These are phyloP conservation scores for Leptodermis oblonga DNA, from an alignment of 257 asterid species.

Conservation along the genomic window DNA sequence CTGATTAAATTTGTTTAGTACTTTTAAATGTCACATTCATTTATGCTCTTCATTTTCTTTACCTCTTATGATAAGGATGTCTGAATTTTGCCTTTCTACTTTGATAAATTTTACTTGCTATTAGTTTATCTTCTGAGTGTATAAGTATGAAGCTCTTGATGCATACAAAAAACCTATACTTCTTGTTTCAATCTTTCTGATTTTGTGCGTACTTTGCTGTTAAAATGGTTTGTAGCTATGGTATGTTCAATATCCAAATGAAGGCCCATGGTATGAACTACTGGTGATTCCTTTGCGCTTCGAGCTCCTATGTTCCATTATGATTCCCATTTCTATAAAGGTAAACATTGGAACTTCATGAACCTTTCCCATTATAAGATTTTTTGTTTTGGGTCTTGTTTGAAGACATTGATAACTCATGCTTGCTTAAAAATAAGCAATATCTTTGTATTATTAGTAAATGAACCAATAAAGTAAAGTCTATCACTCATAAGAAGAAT, in stretches of 20 bases:
- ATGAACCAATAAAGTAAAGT: background rate
- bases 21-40: background rate
- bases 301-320: conserved; percentile 98
- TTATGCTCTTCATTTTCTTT: background rate
- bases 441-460: background rate
- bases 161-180: background rate
- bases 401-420: background rate
- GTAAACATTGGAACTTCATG: conserved; percentile 32
- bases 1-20: background rate
- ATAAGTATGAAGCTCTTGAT: background rate
- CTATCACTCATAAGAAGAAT: background rate
- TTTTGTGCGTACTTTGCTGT: conserved; percentile 19
- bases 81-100: background rate
- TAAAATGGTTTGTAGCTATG: conserved; percentile 65
- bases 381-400: background rate
- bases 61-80: background rate
- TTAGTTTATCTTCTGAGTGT: background rate
- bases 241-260: conserved; percentile 89
- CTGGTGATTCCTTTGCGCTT: conserved; percentile 95
- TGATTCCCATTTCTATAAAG: conserved; percentile 99
- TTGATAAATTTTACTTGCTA: background rate
- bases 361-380: background rate
- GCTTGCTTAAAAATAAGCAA: background rate
- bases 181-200: background rate
- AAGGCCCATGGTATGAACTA: conserved; percentile 99